phyloP scores from a whole-genome alignment of 1,284 basidiomycete genomes.

The Cronartium quercuum region DNA sequence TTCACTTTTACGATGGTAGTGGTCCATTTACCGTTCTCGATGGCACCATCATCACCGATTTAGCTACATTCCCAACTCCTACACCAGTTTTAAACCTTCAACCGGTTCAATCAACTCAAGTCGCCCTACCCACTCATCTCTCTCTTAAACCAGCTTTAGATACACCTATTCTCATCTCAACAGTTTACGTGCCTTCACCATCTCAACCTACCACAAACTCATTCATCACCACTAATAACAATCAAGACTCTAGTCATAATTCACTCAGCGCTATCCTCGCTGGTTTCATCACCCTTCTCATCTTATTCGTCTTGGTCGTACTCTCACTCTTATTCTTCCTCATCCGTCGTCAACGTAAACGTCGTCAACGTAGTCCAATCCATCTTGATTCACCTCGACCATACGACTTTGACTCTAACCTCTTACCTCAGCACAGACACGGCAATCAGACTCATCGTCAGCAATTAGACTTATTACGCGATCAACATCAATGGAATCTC shows the following conservation, averaged over 20 bases:
- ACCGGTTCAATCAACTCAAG: not conserved
- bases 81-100: not conserved
- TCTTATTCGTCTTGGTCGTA: slow-evolving; percentile 10
- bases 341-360: slow-evolving; percentile 17
- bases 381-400: not conserved
- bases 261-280: not conserved
- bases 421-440: slow-evolving; percentile 7
- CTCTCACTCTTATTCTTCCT: slow-evolving; percentile 3
- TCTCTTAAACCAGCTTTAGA: not conserved
- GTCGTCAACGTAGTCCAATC: not conserved
- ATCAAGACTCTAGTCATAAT: not conserved
- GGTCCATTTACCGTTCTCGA: slow-evolving; percentile 28
- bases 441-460: slow-evolving; percentile 1
- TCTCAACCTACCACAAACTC: not conserved
- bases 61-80: not conserved
- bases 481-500: not conserved
- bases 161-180: slow-evolving; percentile 10
- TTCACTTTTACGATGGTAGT: slow-evolving; percentile 29
- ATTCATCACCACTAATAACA: not conserved
- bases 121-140: not conserved
- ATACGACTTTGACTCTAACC: slow-evolving; percentile 16
- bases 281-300: slow-evolving; percentile 15
- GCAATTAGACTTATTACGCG: not conserved
- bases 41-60: slow-evolving; percentile 14
- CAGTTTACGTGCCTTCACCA: slow-evolving; percentile 1